Conservation (phyloP, 306 rosid genomes). For the Pyrus pyrifolia region DNA sequence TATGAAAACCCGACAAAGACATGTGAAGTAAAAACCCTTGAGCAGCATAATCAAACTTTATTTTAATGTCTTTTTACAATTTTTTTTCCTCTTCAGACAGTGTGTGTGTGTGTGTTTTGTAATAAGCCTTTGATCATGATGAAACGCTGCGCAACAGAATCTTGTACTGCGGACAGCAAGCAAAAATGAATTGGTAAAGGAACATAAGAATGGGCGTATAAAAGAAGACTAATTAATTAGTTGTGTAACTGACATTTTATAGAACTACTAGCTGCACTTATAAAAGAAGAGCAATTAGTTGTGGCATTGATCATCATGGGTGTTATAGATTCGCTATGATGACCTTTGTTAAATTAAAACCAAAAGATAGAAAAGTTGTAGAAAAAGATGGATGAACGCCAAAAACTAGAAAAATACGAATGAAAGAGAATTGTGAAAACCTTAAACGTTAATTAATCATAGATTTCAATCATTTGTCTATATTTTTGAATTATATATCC, state of each 20-base stretch:
- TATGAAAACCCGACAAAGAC: conserved; percentile 38
- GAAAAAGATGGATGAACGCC: conserved; percentile 23
- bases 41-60: not conserved
- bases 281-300: conserved; percentile 17
- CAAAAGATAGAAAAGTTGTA: conserved; percentile 6
- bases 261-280: conserved; percentile 17
- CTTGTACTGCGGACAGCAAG: conserved; percentile 29
- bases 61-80: not conserved
- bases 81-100: not conserved
- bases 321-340: conserved; percentile 42
- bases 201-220: conserved; percentile 16
- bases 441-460: conserved; percentile 31
- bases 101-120: not conserved
- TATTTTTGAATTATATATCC: conserved; percentile 7
- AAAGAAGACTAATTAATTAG: not conserved
- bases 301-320: not conserved
- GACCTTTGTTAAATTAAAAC: conserved; percentile 12
- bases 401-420: conserved; percentile 18
- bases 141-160: conserved; percentile 16
- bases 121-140: not conserved
- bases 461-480: conserved; percentile 28
- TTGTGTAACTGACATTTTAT: conserved; percentile 5
- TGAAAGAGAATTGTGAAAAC: conserved; percentile 23
- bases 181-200: conserved; percentile 37
- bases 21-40: conserved; percentile 23